Evolutionary conservation across 495 filamentous ascomycete genomes (phyloP).

Genomic region (Wilcoxina mikolae): DNA sequence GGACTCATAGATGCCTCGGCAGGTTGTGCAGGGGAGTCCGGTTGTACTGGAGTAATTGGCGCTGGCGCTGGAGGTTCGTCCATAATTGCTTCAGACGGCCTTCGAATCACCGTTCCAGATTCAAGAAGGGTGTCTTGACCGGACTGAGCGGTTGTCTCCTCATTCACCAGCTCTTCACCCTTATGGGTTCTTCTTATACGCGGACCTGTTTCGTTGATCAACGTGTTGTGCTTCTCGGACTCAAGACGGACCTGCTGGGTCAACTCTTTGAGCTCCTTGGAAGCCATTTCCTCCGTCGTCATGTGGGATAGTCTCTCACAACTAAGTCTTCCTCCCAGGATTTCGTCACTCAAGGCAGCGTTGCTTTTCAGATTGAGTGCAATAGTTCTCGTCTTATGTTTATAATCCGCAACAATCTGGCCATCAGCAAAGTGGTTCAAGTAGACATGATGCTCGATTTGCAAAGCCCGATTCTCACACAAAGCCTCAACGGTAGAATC

Average conservation of each 20-base stretch:
- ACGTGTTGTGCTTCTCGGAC: conserved; percentile 73
- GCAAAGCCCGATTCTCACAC: conserved; percentile 44
- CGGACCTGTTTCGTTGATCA: conserved; percentile 68
- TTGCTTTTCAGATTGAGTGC: conserved; percentile 78
- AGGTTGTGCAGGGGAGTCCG: neutral
- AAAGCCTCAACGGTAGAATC: conserved; percentile 39
- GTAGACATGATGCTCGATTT: conserved; percentile 61
- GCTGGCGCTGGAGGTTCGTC: conserved; percentile 2
- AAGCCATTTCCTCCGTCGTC: conserved; percentile 76
- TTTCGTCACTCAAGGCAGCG: conserved; percentile 53
- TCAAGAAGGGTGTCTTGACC: conserved; percentile 24
- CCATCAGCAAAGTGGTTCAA: conserved; percentile 36
- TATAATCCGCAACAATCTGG: conserved; percentile 36
- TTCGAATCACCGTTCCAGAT: conserved; percentile 9
- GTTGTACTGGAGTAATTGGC: neutral
- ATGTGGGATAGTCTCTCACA: conserved; percentile 64
- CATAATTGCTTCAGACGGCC: conserved; percentile 9
- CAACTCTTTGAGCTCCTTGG: conserved; percentile 69
- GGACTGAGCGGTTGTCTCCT: conserved; percentile 31
- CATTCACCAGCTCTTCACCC: conserved; percentile 78
- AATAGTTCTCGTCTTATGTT: conserved; percentile 47
- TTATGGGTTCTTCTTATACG: conserved; percentile 85
- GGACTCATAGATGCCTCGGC: conserved; percentile 20
- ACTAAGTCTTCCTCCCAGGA: conserved; percentile 55
- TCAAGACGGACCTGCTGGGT: conserved; percentile 51